Conservation (phyloP, 2,329 filamentous ascomycete species). For the Curvularia sp. region DNA sequence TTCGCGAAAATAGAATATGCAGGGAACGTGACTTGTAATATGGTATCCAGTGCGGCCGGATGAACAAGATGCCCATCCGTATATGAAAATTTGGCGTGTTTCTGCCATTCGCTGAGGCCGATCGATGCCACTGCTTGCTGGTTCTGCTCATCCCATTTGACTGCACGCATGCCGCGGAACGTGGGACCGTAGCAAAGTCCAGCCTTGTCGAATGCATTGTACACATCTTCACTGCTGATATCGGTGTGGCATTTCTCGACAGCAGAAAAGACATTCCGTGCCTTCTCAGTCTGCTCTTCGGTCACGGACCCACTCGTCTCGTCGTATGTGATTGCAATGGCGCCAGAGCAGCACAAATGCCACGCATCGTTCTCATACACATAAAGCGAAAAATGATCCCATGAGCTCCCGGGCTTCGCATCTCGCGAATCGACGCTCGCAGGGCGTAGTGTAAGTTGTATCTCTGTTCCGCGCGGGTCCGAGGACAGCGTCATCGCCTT, state of each 20-base stretch:
- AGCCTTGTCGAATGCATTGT: conserved; percentile 15
- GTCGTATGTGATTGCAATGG: conserved; percentile 20
- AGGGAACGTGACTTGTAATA: conserved; percentile 25
- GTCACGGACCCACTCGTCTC: not conserved
- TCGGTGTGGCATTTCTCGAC: conserved; percentile 1
- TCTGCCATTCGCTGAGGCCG: conserved; percentile 19
- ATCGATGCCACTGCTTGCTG: conserved; percentile 17
- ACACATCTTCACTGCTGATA: conserved; percentile 18
- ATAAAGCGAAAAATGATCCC: conserved; percentile 22
- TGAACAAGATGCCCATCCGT: conserved; percentile 25
- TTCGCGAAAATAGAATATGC: conserved; percentile 19
- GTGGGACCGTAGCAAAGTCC: conserved; percentile 24
- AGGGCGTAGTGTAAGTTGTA: conserved; percentile 21
- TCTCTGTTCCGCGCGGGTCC: conserved; percentile 17
- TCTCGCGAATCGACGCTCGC: not conserved
- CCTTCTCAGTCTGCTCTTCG: not conserved
- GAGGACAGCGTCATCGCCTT: conserved; percentile 14
- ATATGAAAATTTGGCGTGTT: conserved; percentile 4
- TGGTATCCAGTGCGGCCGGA: conserved; percentile 23
- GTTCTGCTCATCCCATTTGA: conserved; percentile 12
- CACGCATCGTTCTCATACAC: conserved; percentile 23
- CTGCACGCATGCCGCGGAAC: conserved; percentile 21
- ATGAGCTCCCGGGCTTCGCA: not conserved
- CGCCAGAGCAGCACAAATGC: conserved; percentile 34
- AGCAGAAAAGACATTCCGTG: not conserved